Conservation (phyloP, 129 eudicot species). For the Lactuca saligna region DNA sequence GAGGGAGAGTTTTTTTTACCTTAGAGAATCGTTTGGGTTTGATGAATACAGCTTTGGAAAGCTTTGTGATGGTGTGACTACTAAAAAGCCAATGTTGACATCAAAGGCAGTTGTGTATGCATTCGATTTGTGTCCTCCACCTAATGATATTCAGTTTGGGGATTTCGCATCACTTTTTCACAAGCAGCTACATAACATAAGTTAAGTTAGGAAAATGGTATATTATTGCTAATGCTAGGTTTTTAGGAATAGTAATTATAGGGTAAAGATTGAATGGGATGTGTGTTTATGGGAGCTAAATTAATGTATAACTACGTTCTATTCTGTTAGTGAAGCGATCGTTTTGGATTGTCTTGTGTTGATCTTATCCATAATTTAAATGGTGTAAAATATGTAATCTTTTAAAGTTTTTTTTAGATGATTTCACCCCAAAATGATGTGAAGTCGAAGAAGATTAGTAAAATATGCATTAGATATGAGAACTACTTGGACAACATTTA, state of each 20-base stretch:
- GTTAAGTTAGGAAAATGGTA: conserved; percentile 2
- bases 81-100: conserved; percentile 53
- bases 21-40: conserved; percentile 60
- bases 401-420: no score
- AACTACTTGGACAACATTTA: no score
- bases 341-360: no score
- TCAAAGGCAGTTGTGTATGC: conserved; percentile 66
- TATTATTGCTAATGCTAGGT: neutral
- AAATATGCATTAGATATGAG: no score
- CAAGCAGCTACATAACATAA: conserved; percentile 33
- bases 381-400: no score
- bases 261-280: neutral
- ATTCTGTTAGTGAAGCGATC: neutral
- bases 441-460: no score
- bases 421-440: no score
- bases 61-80: conserved; percentile 40
- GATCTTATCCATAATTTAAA: no score
- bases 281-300: conserved; percentile 4
- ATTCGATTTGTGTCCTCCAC: conserved; percentile 52
- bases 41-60: conserved; percentile 72
- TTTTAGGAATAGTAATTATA: neutral
- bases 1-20: conserved; percentile 66
- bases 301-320: neutral
- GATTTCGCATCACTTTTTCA: conserved; percentile 34
- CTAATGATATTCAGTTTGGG: conserved; percentile 47